Conservation (phyloP, 768 basidiomycete genomes). For the Xerocomus potaroensis region DNA sequence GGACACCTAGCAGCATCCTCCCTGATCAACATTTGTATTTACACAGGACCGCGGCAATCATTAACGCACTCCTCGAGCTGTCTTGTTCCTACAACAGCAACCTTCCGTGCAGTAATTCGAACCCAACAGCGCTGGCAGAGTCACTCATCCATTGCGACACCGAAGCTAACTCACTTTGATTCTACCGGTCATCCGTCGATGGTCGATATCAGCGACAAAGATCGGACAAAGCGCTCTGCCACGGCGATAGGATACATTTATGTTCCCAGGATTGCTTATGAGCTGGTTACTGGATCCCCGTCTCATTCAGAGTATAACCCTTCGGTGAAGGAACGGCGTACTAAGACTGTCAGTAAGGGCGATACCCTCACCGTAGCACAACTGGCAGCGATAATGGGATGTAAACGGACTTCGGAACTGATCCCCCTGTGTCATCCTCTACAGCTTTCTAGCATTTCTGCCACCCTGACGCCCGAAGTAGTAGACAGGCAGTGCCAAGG, state of each 20-base stretch:
- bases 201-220: conserved; percentile 76
- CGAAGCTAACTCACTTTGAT: conserved; percentile 70
- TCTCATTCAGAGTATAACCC: conserved; percentile 1
- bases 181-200: conserved; percentile 66
- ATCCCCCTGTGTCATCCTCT: conserved; percentile 89
- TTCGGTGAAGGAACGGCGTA: conserved; percentile 34
- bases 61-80: not conserved
- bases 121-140: conserved; percentile 24
- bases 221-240: conserved; percentile 59
- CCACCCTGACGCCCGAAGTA: conserved; percentile 50
- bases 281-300: conserved; percentile 45
- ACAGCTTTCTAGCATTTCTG: conserved; percentile 63
- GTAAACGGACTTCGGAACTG: conserved; percentile 76
- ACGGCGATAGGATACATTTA: conserved; percentile 71
- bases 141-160: conserved; percentile 3
- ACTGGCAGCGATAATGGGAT: conserved; percentile 83
- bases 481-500: conserved; percentile 1
- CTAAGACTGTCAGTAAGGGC: conserved; percentile 60
- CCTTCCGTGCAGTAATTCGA: not conserved
- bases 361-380: conserved; percentile 73
- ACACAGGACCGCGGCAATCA: conserved; percentile 16
- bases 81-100: not conserved
- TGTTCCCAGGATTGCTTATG: conserved; percentile 61
- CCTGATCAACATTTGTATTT: conserved; percentile 24
- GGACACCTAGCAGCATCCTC: conserved; percentile 14